These are phyloP conservation scores for Thuidium tamariscinum DNA, from an alignment of 225 moss, liverwort and hornwort genomes.

Conservation along the genomic window DNA sequence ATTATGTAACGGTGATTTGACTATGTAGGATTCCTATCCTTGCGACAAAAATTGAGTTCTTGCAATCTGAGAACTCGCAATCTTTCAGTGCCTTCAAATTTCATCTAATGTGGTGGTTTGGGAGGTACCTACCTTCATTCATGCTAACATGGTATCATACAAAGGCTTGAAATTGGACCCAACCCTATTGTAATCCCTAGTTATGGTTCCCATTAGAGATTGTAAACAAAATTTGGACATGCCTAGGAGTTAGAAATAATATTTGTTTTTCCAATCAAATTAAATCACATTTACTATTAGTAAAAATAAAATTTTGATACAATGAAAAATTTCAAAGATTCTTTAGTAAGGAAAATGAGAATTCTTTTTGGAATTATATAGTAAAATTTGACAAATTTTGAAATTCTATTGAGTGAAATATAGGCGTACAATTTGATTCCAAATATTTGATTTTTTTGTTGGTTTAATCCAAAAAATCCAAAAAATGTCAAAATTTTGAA, in stretches of 20 bases:
- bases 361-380: neutral
- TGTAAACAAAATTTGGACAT: neutral
- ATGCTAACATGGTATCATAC: too few relatives aligned
- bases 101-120: accelerated
- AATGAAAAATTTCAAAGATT: neutral
- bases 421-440: neutral
- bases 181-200: neutral
- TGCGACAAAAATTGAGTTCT: too few relatives aligned
- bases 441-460: neutral
- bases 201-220: neutral
- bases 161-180: neutral
- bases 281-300: neutral
- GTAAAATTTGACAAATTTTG: neutral
- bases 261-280: neutral
- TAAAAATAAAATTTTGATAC: neutral
- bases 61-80: too few relatives aligned
- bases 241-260: accelerated
- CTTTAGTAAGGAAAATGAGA: too few relatives aligned
- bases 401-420: neutral
- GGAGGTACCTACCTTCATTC: neutral
- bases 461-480: accelerated
- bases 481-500: neutral
- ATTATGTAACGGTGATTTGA: too few relatives aligned
- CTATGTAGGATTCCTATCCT: too few relatives aligned
- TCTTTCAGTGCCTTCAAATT: too few relatives aligned